Base-by-base conservation (phyloP, 2,329 filamentous ascomycete genomes). In the Exophiala mesophila region DNA sequence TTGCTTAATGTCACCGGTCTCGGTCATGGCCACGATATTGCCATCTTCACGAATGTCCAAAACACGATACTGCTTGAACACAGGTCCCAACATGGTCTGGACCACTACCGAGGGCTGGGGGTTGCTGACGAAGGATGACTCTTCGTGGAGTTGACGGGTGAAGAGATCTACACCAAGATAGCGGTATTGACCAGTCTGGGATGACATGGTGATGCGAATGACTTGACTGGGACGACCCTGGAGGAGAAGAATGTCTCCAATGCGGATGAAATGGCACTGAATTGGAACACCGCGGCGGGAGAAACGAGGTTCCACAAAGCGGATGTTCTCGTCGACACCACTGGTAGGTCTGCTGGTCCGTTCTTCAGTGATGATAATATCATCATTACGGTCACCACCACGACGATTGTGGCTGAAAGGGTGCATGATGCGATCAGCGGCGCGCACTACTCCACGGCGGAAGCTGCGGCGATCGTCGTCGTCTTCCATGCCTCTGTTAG, bases 21-120 rank as follows among this genome's bases (percentile, higher is more conserved):
- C 92, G 65, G 92, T 98, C 89, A 98, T 97, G 76, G 89, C 89
- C 56, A 94, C 88, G 63, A 98, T 69, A 58, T 72, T 70, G 62
- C 77, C 76, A 60, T 82, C 89, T 56, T 94, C 86, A 69, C 88
- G 83, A 69, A 98, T 84, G 76, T 98, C 92, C 52, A 98, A 84
- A 66, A 98, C 90, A 64, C 92, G 89, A 84, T 98, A 98, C 80
- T 97, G 92, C 88, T 97, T 97, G 88, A 97, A 96, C 75, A 97
- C 82, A 54, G 92, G 92, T 60, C 90, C 92, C 57, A 94, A 85
- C 88, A 98, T 97, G 75, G 90, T 97, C 84, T 98, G 92, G 62
- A 98, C 90, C 54, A 97, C 82, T 49, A 98, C 92, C 59, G 87
- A 95, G 59, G 90, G 90, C 56, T 85, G 87, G 55, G 92, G 92